Conservation (phyloP, 306 rosid species). For the Pyrus betulifolia region DNA sequence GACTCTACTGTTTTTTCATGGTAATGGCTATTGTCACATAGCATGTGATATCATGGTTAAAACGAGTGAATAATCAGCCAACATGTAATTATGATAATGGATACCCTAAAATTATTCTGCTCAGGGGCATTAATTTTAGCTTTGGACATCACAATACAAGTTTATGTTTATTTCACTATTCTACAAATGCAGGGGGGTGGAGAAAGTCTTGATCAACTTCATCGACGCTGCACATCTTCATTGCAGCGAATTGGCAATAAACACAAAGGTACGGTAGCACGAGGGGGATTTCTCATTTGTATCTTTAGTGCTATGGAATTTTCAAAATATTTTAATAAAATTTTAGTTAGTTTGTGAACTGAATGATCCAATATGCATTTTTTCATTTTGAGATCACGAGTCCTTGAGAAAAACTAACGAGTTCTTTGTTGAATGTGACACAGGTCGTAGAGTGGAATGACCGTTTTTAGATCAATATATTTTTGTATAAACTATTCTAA, state of each 20-base stretch:
- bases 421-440: not conserved
- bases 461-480: not conserved
- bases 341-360: not conserved
- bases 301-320: not conserved
- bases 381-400: not conserved
- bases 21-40: not conserved
- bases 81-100: not conserved
- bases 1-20: not conserved
- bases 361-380: not conserved
- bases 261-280: slow-evolving; percentile 53
- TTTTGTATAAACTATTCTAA: not conserved
- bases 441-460: not conserved
- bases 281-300: not conserved
- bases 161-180: slow-evolving; percentile 15
- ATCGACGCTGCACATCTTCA: slow-evolving; percentile 62
- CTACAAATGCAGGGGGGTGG: slow-evolving; percentile 74
- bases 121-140: not conserved
- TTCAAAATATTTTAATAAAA: not conserved
- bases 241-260: slow-evolving; percentile 53
- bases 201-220: slow-evolving; percentile 77
- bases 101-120: not conserved
- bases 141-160: not conserved
- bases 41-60: not conserved
- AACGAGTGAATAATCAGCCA: not conserved
- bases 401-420: not conserved